phyloP scores from a whole-genome alignment of 2,329 filamentous ascomycete species.

The Phoma sp. region DNA sequence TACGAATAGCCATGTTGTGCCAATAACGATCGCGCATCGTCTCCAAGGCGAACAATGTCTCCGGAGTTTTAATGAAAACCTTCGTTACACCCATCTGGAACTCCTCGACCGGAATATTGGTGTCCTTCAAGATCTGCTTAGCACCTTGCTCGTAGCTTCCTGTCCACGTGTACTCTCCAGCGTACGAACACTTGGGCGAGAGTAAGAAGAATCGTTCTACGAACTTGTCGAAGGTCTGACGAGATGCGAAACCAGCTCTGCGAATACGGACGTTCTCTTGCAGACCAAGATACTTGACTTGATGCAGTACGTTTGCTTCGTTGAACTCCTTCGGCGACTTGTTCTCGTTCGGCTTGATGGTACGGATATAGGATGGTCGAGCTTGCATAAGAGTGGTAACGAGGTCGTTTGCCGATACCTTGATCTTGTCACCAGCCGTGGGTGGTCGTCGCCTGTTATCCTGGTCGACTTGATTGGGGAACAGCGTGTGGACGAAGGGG shows the following conservation, averaged over 20 bases:
- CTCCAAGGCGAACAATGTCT: slow-evolving; percentile 94
- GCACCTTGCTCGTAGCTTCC: slow-evolving; percentile 87
- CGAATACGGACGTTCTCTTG: slow-evolving; percentile 99
- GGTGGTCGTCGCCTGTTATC: slow-evolving; percentile 95
- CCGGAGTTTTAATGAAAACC: slow-evolving; percentile 97
- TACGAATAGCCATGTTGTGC: slow-evolving; percentile 99
- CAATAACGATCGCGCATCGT: slow-evolving; percentile 98
- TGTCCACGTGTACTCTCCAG: slow-evolving; percentile 95
- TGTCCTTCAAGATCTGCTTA: slow-evolving; percentile 93
- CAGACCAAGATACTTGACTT: slow-evolving; percentile 98
- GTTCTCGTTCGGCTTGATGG: slow-evolving; percentile 99
- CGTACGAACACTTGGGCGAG: slow-evolving; percentile 93
- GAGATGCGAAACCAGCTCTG: slow-evolving; percentile 93
- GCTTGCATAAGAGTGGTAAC: slow-evolving; percentile 97
- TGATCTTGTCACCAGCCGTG: slow-evolving; percentile 95
- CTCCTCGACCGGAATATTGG: slow-evolving; percentile 91
- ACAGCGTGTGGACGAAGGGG: slow-evolving; percentile 83
- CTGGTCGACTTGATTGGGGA: slow-evolving; percentile 92
- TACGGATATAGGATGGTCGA: slow-evolving; percentile 96
- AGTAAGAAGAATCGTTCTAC: slow-evolving; percentile 96
- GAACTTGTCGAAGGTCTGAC: slow-evolving; percentile 97
- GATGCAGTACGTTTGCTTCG: slow-evolving; percentile 88
- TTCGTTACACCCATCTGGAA: slow-evolving; percentile 98
- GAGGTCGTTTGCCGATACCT: slow-evolving; percentile 89
- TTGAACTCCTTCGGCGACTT: slow-evolving; percentile 96